Conservation (phyloP, 345 rosid genomes). For the Limnanthes douglasii region DNA sequence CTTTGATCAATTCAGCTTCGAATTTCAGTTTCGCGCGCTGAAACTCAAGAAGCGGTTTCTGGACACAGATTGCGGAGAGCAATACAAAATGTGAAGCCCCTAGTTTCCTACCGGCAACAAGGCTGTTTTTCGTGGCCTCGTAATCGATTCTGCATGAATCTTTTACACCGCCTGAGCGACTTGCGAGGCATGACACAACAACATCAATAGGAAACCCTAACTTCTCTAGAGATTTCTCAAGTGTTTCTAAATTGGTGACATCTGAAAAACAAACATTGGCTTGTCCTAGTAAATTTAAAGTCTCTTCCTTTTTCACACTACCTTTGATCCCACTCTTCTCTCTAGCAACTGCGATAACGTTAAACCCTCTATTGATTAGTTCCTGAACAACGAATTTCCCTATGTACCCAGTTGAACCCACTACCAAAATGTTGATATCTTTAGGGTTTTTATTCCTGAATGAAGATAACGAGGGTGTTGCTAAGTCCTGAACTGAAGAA, state of each 20-base stretch:
- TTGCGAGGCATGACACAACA: slow-evolving; percentile 88
- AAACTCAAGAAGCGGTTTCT: slow-evolving; percentile 75
- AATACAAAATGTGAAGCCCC: slow-evolving; percentile 80
- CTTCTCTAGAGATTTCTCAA: slow-evolving; percentile 33
- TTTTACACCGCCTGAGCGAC: slow-evolving; percentile 69
- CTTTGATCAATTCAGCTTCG: slow-evolving; percentile 58
- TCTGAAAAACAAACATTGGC: slow-evolving; percentile 78
- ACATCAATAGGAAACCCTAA: slow-evolving; percentile 48
- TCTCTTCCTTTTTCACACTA: slow-evolving; percentile 43
- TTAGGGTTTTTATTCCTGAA: slow-evolving; percentile 46
- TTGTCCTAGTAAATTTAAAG: slow-evolving; percentile 37
- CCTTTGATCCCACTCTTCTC: slow-evolving; percentile 77
- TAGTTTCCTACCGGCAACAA: slow-evolving; percentile 52
- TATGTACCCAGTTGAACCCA: slow-evolving; percentile 91
- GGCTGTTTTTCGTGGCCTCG: slow-evolving; percentile 80
- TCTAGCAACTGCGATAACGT: slow-evolving; percentile 70
- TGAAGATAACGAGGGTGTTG: slow-evolving; percentile 15
- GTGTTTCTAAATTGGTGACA: slow-evolving; percentile 39
- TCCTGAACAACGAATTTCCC: slow-evolving; percentile 81
- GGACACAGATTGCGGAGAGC: slow-evolving; percentile 91
- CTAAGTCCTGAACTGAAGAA: slow-evolving; percentile 19
- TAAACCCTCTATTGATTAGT: slow-evolving; percentile 66
- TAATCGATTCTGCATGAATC: slow-evolving; percentile 97
- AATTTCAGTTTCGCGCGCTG: slow-evolving; percentile 87
- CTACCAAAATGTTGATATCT: slow-evolving; percentile 59